phyloP scores from a whole-genome alignment of 1,139 yeast genomes.

The Ogataea hybrid region DNA sequence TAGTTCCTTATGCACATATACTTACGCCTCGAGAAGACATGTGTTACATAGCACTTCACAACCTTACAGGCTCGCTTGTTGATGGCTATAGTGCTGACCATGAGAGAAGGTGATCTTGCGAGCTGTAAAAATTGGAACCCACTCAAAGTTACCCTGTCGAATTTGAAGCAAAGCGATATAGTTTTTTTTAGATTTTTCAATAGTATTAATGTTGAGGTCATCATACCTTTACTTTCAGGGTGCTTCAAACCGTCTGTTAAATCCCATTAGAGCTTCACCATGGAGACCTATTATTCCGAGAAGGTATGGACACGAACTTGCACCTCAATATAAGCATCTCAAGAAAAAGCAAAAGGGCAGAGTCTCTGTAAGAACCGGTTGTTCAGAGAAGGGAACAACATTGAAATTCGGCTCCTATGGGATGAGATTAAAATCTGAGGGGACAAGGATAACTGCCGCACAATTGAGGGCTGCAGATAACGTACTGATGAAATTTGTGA shows the following conservation, averaged over 20 bases:
- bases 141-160: not conserved
- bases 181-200: too few relatives aligned
- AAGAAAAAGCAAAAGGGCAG: conserved; percentile 92
- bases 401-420: conserved; percentile 84
- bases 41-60: too few relatives aligned
- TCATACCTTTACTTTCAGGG: not conserved
- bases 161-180: not conserved
- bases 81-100: too few relatives aligned
- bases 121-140: too few relatives aligned
- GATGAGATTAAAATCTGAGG: conserved; percentile 81
- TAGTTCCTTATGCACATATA: too few relatives aligned
- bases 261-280: too few relatives aligned
- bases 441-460: conserved; percentile 82
- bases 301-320: conserved; percentile 80
- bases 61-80: too few relatives aligned
- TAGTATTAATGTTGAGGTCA: too few relatives aligned
- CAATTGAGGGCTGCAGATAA: conserved; percentile 91
- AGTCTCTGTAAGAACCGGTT: conserved; percentile 93
- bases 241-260: not conserved
- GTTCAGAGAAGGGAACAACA: conserved; percentile 84
- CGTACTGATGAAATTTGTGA: conserved; percentile 77
- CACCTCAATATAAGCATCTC: conserved; percentile 73
- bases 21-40: too few relatives aligned
- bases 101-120: too few relatives aligned
- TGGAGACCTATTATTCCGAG: conserved; percentile 13